Evolutionary conservation across 2,329 filamentous ascomycete species (phyloP).

Genomic region (Pseudogymnoascus pannorum): DNA sequence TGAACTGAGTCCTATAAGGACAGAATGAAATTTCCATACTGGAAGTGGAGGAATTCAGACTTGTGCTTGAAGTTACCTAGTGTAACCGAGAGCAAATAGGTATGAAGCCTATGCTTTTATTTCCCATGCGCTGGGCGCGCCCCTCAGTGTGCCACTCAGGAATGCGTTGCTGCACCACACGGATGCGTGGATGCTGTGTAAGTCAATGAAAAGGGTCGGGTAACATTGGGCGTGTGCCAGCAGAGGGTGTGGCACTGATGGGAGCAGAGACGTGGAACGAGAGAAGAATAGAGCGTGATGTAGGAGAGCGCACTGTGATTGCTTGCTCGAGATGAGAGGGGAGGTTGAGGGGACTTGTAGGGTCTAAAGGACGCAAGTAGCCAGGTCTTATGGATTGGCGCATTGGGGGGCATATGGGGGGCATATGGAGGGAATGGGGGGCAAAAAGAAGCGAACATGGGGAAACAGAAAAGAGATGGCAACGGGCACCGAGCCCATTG

Average conservation of each 20-base stretch:
- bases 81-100: not conserved
- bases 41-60: not conserved
- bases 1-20: conserved; percentile 23
- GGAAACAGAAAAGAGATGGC: not conserved
- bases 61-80: conserved; percentile 8
- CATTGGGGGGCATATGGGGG: conserved; percentile 3
- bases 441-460: not conserved
- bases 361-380: conserved; percentile 3
- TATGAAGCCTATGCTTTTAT: conserved; percentile 2
- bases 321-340: not conserved
- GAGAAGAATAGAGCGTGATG: not conserved
- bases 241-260: not conserved
- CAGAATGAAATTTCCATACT: conserved; percentile 28
- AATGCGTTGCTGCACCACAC: not conserved
- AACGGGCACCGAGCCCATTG: not conserved
- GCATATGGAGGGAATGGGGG: not conserved
- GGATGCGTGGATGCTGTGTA: conserved; percentile 6
- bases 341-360: not conserved
- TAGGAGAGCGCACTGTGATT: not conserved
- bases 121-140: not conserved
- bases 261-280: conserved; percentile 1
- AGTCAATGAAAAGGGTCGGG: not conserved
- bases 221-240: conserved; percentile 5
- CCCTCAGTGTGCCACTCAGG: not conserved
- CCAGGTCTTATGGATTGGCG: conserved; percentile 1